Percentiles rank a stretch among this genome's conserved stretches.
phyloP scores from a whole-genome alignment of 1,284 basidiomycete genomes.

The Athelia psychrophila region DNA sequence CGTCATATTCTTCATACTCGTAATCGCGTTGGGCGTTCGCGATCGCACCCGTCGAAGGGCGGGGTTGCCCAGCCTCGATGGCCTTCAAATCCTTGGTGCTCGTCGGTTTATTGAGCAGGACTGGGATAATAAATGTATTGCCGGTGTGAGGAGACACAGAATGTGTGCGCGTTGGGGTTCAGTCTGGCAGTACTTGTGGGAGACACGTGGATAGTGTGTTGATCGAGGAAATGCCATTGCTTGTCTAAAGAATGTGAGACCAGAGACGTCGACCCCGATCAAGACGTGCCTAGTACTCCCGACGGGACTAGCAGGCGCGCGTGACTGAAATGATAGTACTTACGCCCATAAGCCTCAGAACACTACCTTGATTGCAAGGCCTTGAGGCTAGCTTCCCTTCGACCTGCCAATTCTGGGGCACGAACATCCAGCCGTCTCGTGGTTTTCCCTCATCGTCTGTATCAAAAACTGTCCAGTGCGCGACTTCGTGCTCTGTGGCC shows the following conservation, averaged over 20 bases:
- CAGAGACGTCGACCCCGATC: constrained; percentile 41
- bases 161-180: constrained; percentile 67
- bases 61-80: constrained; percentile 54
- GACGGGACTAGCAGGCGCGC: no score
- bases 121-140: constrained; percentile 64
- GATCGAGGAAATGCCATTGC: constrained; percentile 74
- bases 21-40: constrained; percentile 41
- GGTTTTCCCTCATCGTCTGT: no score
- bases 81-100: constrained; percentile 62
- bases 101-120: constrained; percentile 86
- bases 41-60: background rate
- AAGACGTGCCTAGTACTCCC: no score
- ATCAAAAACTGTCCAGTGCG: no score
- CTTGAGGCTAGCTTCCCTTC: no score
- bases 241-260: constrained; percentile 18
- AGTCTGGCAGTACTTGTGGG: constrained; percentile 88
- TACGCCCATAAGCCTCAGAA: no score
- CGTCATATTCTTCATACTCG: constrained; percentile 61
- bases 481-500: no score
- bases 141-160: constrained; percentile 63
- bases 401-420: no score
- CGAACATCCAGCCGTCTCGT: no score
- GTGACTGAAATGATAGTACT: no score
- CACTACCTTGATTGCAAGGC: no score
- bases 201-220: constrained; percentile 88